Evolutionary conservation across 2,329 filamentous ascomycete species (phyloP).

Genomic region (Fusarium sterilihyphosum): DNA sequence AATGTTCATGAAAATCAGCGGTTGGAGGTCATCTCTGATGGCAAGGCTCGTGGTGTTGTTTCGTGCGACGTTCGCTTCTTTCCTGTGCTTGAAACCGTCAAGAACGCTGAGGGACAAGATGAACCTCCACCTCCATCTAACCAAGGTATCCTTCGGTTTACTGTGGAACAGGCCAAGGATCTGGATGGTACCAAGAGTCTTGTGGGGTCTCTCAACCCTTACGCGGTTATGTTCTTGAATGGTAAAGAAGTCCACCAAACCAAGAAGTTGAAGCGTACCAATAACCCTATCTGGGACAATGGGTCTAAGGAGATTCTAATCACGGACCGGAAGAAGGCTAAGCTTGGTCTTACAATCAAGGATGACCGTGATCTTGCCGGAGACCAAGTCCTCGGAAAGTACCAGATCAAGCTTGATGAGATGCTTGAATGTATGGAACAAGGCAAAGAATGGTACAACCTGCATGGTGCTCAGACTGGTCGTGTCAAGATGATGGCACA

Average conservation of each 20-base stretch:
- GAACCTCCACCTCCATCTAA: slow-evolving; percentile 88
- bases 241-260: slow-evolving; percentile 90
- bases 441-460: slow-evolving; percentile 95
- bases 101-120: slow-evolving; percentile 78
- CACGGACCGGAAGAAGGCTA: slow-evolving; percentile 90
- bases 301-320: slow-evolving; percentile 94
- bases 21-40: slow-evolving; percentile 84
- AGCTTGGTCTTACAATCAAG: slow-evolving; percentile 91
- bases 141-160: slow-evolving; percentile 93
- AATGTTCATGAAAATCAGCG: slow-evolving; percentile 84
- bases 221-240: slow-evolving; percentile 88
- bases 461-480: slow-evolving; percentile 82
- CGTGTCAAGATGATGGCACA: slow-evolving; percentile 90
- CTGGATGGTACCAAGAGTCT: slow-evolving; percentile 92
- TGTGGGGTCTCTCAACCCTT: slow-evolving; percentile 90
- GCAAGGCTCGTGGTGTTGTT: slow-evolving; percentile 83
- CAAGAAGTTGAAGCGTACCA: slow-evolving; percentile 94
- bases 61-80: slow-evolving; percentile 92
- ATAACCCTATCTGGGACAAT: slow-evolving; percentile 96
- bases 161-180: slow-evolving; percentile 95
- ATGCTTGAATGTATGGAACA: slow-evolving; percentile 91
- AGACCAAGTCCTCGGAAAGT: slow-evolving; percentile 88
- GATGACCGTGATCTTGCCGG: slow-evolving; percentile 87
- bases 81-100: slow-evolving; percentile 81
- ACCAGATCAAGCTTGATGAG: slow-evolving; percentile 95